Conservation (phyloP, 352 stramenopile genomes). For the Phytophthora palmivora region DNA sequence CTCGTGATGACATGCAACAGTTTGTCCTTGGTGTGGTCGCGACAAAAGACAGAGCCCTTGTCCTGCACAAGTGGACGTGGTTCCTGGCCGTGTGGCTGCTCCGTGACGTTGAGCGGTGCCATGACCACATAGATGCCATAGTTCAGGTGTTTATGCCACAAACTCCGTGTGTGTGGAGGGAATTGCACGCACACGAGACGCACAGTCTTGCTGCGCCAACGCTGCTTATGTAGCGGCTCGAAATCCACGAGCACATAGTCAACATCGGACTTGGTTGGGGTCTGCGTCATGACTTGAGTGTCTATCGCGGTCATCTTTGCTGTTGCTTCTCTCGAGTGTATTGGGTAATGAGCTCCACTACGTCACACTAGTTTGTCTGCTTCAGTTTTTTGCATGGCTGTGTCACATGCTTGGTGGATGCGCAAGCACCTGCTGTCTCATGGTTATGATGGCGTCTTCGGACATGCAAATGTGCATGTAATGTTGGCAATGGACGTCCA, state of each 20-base stretch:
- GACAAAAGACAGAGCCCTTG: conserved; percentile 53
- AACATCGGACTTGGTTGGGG: conserved; percentile 15
- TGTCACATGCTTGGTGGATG: conserved; percentile 22
- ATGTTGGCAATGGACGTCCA: too few species aligned
- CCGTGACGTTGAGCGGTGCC: conserved; percentile 41
- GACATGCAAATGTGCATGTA: too few species aligned
- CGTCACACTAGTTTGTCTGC: conserved; percentile 11
- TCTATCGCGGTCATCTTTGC: conserved; percentile 10
- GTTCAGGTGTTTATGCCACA: conserved; percentile 59
- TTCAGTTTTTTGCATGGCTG: conserved; percentile 30
- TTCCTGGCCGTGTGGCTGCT: conserved; percentile 34
- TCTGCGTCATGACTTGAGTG: background rate
- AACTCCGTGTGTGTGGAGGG: conserved; percentile 42
- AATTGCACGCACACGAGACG: conserved; percentile 52
- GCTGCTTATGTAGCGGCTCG: conserved; percentile 53
- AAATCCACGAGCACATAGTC: conserved; percentile 52
- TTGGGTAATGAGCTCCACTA: conserved; percentile 24
- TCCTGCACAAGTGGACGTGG: conserved; percentile 35
- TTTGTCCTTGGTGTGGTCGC: conserved; percentile 56
- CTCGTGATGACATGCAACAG: conserved; percentile 50
- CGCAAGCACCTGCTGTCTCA: conserved; percentile 23
- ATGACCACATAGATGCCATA: conserved; percentile 62
- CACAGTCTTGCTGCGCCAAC: conserved; percentile 45
- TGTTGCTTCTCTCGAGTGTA: conserved; percentile 1
- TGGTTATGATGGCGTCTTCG: background rate